These are phyloP conservation scores for Myxozyma udenii DNA, from an alignment of 805 yeast species.

Conservation along the genomic window DNA sequence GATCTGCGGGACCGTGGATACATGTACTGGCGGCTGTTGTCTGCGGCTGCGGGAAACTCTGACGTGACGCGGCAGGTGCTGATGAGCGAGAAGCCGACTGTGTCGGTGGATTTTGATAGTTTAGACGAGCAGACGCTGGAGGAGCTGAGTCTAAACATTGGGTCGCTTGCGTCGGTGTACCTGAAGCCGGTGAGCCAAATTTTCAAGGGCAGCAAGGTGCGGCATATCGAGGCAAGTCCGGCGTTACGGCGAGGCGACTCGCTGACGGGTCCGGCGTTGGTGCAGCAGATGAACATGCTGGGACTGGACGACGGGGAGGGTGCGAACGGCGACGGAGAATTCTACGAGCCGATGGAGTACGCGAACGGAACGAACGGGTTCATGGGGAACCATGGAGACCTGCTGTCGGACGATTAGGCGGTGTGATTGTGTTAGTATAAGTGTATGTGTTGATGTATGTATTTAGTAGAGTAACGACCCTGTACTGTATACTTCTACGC, in stretches of 20 bases:
- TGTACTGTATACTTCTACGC: not conserved
- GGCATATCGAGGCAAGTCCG: constrained; percentile 21
- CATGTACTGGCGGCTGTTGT: constrained; percentile 78
- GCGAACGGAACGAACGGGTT: not conserved
- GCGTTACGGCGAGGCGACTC: constrained; percentile 19
- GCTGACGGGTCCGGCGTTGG: not conserved
- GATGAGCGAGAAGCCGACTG: constrained; percentile 57
- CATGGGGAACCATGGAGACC: constrained; percentile 8
- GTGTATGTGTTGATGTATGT: not conserved
- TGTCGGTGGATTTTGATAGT: constrained; percentile 63
- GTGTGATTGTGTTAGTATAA: not conserved
- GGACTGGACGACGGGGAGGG: constrained; percentile 2
- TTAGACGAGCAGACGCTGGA: constrained; percentile 69
- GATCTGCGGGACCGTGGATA: constrained; percentile 83
- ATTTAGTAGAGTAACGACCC: not conserved
- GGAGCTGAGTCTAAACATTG: constrained; percentile 78
- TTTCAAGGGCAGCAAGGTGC: constrained; percentile 20
- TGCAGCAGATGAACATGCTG: constrained; percentile 4
- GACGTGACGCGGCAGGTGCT: constrained; percentile 53
- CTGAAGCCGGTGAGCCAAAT: constrained; percentile 49
- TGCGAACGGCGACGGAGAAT: not conserved
- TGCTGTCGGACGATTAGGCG: constrained; percentile 9
- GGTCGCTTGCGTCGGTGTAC: constrained; percentile 78
- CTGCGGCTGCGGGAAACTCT: constrained; percentile 45
- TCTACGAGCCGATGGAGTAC: not conserved